Conservation (phyloP, 768 basidiomycete genomes). For the Russula compacta region DNA sequence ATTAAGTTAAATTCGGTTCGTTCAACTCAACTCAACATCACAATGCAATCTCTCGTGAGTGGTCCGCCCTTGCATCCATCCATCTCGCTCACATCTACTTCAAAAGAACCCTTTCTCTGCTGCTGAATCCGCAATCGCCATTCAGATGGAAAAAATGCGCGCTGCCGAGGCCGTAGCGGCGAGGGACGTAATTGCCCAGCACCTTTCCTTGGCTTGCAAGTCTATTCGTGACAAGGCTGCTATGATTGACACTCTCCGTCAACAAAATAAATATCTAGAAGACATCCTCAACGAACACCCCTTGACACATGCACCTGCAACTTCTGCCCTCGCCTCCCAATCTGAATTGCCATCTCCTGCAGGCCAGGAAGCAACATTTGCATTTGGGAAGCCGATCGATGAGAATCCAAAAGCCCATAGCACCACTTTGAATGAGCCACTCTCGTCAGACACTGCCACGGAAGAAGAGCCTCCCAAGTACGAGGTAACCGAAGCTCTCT, state of each 20-base stretch:
- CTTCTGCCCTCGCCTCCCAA: background rate
- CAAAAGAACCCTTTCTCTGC: conserved; percentile 16
- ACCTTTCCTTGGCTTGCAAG: conserved; percentile 16
- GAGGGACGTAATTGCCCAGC: conserved; percentile 19
- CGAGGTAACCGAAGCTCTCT: conserved; percentile 10
- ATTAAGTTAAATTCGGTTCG: background rate
- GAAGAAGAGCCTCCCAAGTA: conserved; percentile 15
- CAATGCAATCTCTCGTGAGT: conserved; percentile 17
- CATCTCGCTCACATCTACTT: background rate
- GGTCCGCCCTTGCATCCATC: background rate
- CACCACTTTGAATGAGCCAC: background rate
- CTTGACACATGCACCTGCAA: background rate
- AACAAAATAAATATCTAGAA: conserved; percentile 22
- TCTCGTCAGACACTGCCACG: background rate
- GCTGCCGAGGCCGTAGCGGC: conserved; percentile 17
- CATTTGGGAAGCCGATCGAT: background rate
- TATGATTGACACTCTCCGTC: conserved; percentile 7
- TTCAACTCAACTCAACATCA: background rate
- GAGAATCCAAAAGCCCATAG: background rate
- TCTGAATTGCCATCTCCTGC: background rate
- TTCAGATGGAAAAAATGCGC: conserved; percentile 17
- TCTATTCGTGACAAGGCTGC: conserved; percentile 20
- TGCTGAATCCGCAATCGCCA: conserved; percentile 19
- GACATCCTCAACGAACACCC: conserved; percentile 26
- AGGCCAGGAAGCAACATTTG: background rate